Percentiles rank a stretch among this genome's conserved stretches.
Evolutionary conservation across 768 basidiomycete species (phyloP).

Genomic region (Galerina marginata): DNA sequence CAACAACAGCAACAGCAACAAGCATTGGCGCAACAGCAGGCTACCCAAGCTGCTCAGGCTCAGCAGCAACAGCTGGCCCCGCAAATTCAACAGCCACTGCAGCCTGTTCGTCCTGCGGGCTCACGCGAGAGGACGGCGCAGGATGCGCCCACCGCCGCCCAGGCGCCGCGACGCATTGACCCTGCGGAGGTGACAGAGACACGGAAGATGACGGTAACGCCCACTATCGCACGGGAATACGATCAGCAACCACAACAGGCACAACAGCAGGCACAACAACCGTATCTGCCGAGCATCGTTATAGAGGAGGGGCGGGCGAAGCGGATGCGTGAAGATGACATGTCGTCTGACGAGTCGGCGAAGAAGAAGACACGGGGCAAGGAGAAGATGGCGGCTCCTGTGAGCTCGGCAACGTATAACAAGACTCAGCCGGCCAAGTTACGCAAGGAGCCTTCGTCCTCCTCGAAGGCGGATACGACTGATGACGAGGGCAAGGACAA

Average conservation of each 20-base stretch:
- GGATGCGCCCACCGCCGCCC: conserved; percentile 15
- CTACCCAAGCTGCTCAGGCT: conserved; percentile 31
- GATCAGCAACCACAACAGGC: conserved; percentile 25
- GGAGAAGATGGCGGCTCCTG: conserved; percentile 53
- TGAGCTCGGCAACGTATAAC: conserved; percentile 45
- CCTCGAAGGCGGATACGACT: conserved; percentile 25
- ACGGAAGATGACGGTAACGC: conserved; percentile 77
- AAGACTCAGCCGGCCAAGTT: conserved; percentile 43
- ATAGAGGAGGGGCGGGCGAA: conserved; percentile 49
- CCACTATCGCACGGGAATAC: conserved; percentile 70
- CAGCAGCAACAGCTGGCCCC: conserved; percentile 38
- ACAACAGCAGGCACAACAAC: conserved; percentile 24
- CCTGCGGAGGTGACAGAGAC: conserved; percentile 76
- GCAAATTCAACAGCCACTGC: conserved; percentile 33
- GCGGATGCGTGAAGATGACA: conserved; percentile 50
- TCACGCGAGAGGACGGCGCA: conserved; percentile 55
- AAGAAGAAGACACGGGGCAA: conserved; percentile 57
- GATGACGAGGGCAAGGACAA: conserved; percentile 49
- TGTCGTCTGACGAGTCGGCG: conserved; percentile 34
- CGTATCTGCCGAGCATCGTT: conserved; percentile 36
- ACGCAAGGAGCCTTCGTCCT: conserved; percentile 46
- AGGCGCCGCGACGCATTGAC: conserved; percentile 48
- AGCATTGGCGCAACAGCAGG: conserved; percentile 34
- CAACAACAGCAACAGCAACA: conserved; percentile 34
- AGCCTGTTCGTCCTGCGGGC: conserved; percentile 45